Evolutionary conservation across 148 eudicot genomes (phyloP), one percentile per base, ranked within the genome.

Genomic region (Drosera capensis): DNA sequence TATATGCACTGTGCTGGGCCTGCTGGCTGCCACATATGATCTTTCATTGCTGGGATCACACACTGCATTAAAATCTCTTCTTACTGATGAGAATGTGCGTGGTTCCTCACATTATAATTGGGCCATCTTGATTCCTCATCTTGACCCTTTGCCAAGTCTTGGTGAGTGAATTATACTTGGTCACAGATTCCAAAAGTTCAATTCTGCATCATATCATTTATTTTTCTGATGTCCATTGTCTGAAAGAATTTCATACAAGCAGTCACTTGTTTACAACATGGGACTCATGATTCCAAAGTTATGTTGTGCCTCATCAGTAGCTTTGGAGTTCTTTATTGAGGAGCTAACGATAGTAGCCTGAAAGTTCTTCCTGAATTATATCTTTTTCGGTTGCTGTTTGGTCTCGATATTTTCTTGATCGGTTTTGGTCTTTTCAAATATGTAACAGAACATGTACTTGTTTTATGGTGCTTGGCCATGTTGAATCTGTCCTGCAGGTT

Each of bases 401-500:
- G n/a, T n/a, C n/a, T n/a, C n/a, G n/a, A n/a, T n/a, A n/a, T n/a
- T n/a, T n/a, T n/a, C n/a, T n/a, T n/a, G n/a, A n/a, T n/a, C n/a
- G n/a, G n/a, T n/a, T n/a, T n/a, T n/a, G n/a, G n/a, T n/a, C n/a
- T n/a, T 6, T 5, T 28, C 31, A 28, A 13, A 34, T 9, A 15
- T 2, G n/a, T 34, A 34, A 4, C n/a, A 15, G n/a, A 34, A 34
- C 5, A 11, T 28, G 11, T 34, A 34, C n/a, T 34, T 34, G 38
- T 34, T 34, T 3, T 43, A 37, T 39, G 26, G 11, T 24, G 8
- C 7, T 40, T 60, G 40, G 4, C 23, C 30, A 37, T 7, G 15
- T 17, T 6, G 9, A 14, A 19, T 13, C 29, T 51, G 23, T 38
- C 15, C 40, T 37, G 66, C 71, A 87, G 96, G 72, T 90, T 53